Conservation (phyloP, 768 basidiomycete genomes). For the Heimioporus sp. region DNA sequence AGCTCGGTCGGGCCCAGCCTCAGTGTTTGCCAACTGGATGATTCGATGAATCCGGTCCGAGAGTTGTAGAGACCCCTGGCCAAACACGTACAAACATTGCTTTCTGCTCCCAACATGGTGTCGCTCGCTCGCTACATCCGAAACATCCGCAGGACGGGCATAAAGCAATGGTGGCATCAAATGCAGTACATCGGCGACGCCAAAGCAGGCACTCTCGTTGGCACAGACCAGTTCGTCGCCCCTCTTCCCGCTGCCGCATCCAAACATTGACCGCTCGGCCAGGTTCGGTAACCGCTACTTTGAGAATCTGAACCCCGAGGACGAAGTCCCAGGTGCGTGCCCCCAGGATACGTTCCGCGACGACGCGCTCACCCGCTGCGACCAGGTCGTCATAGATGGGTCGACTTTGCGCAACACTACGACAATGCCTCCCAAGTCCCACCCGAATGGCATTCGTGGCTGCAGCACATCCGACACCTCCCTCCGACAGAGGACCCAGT, state of each 20-base stretch:
- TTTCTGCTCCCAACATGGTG: conserved; percentile 45
- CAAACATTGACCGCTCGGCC: conserved; percentile 3
- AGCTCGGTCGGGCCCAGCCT: too few relatives aligned
- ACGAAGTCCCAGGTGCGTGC: conserved; percentile 84
- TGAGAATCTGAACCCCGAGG: conserved; percentile 84
- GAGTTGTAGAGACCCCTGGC: not conserved
- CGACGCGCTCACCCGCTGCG: too few relatives aligned
- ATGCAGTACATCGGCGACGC: conserved; percentile 94
- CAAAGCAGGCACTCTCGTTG: conserved; percentile 76
- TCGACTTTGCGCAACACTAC: conserved; percentile 90
- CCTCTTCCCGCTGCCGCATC: not conserved
- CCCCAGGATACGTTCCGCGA: not conserved
- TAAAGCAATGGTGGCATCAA: conserved; percentile 87
- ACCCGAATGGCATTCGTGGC: conserved; percentile 97
- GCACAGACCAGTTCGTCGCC: conserved; percentile 75
- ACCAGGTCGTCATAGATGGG: conserved; percentile 93
- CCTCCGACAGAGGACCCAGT: conserved; percentile 75
- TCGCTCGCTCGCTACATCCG: conserved; percentile 76
- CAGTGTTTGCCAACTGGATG: too few relatives aligned
- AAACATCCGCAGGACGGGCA: conserved; percentile 69
- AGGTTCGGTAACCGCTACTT: conserved; percentile 95
- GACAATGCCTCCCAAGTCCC: conserved; percentile 92
- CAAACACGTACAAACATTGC: conserved; percentile 25
- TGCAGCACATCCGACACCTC: conserved; percentile 83
- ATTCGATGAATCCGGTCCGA: too few relatives aligned